These are phyloP conservation scores for Acanthamoeba triangularis DNA, from an alignment of 208 protist species.

Conservation along the genomic window DNA sequence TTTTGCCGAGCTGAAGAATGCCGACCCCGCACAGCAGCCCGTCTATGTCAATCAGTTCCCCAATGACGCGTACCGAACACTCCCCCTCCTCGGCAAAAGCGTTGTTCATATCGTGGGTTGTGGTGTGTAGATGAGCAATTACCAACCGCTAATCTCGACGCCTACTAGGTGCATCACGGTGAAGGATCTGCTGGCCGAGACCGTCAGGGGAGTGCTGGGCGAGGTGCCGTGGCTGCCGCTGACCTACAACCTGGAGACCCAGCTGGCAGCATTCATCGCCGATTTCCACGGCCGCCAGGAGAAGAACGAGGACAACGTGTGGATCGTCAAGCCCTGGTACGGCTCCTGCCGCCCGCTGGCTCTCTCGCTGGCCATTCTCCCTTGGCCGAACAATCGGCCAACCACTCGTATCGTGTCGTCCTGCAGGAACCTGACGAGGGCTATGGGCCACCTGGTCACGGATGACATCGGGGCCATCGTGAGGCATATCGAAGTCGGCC, in stretches of 20 bases:
- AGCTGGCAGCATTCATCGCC: slow-evolving; percentile 74
- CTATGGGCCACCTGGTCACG: slow-evolving; percentile 38
- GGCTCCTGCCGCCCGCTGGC: not conserved
- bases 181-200: slow-evolving; percentile 69
- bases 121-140: not conserved
- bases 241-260: slow-evolving; percentile 77
- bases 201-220: slow-evolving; percentile 7
- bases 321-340: slow-evolving; percentile 82
- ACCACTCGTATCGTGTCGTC: not conserved
- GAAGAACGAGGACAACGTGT: slow-evolving; percentile 69
- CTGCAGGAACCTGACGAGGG: slow-evolving; percentile 28
- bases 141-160: not conserved
- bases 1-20: not conserved
- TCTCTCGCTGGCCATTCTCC: not conserved
- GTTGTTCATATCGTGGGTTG: not conserved
- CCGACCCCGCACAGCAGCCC: not conserved
- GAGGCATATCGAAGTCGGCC: slow-evolving; percentile 22
- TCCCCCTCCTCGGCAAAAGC: not conserved
- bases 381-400: not conserved
- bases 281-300: slow-evolving; percentile 74
- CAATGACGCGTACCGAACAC: not conserved
- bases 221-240: slow-evolving; percentile 56
- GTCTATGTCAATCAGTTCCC: slow-evolving; percentile 67
- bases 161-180: slow-evolving; percentile 31
- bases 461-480: slow-evolving; percentile 53